Conservation (phyloP, 2,329 filamentous ascomycete species). For the Teratosphaeria epicoccoides region DNA sequence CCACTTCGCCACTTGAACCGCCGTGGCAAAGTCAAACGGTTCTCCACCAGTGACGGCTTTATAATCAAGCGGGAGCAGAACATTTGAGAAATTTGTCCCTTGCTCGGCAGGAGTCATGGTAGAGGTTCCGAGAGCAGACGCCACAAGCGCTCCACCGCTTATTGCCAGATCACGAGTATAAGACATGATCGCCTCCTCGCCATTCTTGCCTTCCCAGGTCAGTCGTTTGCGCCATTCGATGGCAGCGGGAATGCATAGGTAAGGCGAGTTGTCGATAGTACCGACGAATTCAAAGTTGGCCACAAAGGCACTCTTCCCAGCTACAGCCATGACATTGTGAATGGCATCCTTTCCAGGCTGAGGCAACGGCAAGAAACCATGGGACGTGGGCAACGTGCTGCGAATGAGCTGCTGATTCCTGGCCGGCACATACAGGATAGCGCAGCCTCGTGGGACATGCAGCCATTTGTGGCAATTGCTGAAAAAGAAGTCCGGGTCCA, state of each 20-base stretch:
- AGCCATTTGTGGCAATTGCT: slow-evolving; percentile 91
- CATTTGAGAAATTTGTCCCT: slow-evolving; percentile 33
- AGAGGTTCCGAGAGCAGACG: slow-evolving; percentile 56
- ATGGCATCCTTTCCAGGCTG: slow-evolving; percentile 8
- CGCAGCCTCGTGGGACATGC: slow-evolving; percentile 66
- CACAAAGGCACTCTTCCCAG: slow-evolving; percentile 50
- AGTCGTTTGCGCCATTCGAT: slow-evolving; percentile 55
- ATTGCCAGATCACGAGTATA: slow-evolving; percentile 56
- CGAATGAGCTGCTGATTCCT: slow-evolving; percentile 67
- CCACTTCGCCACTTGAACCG: slow-evolving; percentile 32
- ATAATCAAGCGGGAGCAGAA: slow-evolving; percentile 56
- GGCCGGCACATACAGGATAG: slow-evolving; percentile 66
- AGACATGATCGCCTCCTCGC: slow-evolving; percentile 56
- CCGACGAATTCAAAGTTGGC: slow-evolving; percentile 65
- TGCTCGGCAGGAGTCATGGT: slow-evolving; percentile 56
- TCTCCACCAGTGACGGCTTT: slow-evolving; percentile 21
- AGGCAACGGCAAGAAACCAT: slow-evolving; percentile 54
- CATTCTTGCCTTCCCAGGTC: slow-evolving; percentile 27
- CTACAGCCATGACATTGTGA: slow-evolving; percentile 32
- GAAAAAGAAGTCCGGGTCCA: slow-evolving; percentile 78
- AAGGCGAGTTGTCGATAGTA: slow-evolving; percentile 63
- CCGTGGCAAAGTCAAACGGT: slow-evolving; percentile 17
- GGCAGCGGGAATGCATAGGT: slow-evolving; percentile 60
- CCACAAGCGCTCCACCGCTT: slow-evolving; percentile 50
- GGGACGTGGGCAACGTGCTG: slow-evolving; percentile 67